Evolutionary conservation across 176 grass and related monocot genomes (phyloP).

Genomic region (Bolboschoenus planiculmis): DNA sequence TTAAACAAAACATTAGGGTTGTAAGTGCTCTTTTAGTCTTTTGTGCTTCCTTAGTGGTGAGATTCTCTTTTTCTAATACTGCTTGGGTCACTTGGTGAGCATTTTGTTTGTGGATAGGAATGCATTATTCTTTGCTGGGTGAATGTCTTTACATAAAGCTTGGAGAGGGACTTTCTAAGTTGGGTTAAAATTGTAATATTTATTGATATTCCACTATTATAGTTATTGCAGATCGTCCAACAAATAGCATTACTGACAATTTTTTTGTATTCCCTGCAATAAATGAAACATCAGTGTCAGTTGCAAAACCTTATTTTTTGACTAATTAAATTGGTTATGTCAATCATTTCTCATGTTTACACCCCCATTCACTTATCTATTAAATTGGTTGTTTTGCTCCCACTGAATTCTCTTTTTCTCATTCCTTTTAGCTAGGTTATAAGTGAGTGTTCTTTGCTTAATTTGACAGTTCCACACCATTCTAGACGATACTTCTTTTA

Average conservation of each 20-base stretch:
- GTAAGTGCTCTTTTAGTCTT: neutral
- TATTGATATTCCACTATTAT: neutral
- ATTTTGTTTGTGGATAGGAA: conserved; percentile 19
- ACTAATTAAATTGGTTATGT: neutral
- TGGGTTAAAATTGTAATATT: neutral
- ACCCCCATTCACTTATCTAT: neutral
- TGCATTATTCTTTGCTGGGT: neutral
- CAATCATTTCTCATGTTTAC: no score
- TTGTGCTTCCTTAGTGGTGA: conserved; percentile 13
- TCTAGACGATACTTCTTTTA: neutral
- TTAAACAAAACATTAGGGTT: conserved; percentile 13
- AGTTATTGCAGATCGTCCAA: neutral
- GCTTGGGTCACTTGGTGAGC: neutral
- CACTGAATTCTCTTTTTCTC: neutral
- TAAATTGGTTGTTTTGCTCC: neutral
- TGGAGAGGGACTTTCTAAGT: neutral
- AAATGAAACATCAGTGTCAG: neutral
- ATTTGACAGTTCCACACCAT: neutral
- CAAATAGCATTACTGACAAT: neutral
- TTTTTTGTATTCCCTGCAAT: neutral
- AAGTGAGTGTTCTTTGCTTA: neutral
- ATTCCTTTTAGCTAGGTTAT: neutral
- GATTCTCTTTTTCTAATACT: neutral
- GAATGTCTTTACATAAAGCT: neutral
- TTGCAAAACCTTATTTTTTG: no score